Base-by-base conservation (phyloP, 805 yeast genomes). In the Isabelozyma rhagii region DNA sequence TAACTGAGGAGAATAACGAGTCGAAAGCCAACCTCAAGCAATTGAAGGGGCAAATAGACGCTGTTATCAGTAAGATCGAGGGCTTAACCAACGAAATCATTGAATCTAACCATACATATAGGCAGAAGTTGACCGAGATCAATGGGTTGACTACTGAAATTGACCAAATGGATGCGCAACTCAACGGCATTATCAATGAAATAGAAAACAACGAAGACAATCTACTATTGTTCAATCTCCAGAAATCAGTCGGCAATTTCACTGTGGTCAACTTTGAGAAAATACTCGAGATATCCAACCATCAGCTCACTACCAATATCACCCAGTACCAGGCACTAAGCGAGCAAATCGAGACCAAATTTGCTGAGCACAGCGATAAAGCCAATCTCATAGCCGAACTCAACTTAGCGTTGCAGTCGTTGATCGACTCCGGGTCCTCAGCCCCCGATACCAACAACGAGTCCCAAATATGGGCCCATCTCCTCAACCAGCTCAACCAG, bases 21-120 rank as follows among this genome's bases (percentile, higher is more conserved):
- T 48, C 55, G 34, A 67, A 68, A 42, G 41, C 51, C 34, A 55
- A 61, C 38, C 58, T 68, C 43, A 66, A 59, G 50, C 52, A 45
- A 17, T 56, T 63, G 46, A 66, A 69, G 48, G 52, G 48, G 1
- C 63, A 60, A 45, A 66, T 66, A 54, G 59, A 55, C 44, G 54
- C 51, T 2, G 57, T 70, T 51, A 59, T 71, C 21, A 55, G 51
- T 7, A 63, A 63, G 31, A 58, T 77, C 27, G 65, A 66, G 21
- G 56, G 53, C 7, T 49, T 72, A 1, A 57, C 68, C 2, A 52
- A 59, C 43, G 69, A 67, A 8, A 61, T 63, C 11, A 55, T 61
- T 4, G 57, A 55, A 8, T 57, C 66, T 18, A 61, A 67, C 44
- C 49, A 59, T 2, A 59, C 61, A 14, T 63, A 65, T 49, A 54